Evolutionary conservation across 768 basidiomycete species (phyloP).

Genomic region (Tricholoma saponaceum): DNA sequence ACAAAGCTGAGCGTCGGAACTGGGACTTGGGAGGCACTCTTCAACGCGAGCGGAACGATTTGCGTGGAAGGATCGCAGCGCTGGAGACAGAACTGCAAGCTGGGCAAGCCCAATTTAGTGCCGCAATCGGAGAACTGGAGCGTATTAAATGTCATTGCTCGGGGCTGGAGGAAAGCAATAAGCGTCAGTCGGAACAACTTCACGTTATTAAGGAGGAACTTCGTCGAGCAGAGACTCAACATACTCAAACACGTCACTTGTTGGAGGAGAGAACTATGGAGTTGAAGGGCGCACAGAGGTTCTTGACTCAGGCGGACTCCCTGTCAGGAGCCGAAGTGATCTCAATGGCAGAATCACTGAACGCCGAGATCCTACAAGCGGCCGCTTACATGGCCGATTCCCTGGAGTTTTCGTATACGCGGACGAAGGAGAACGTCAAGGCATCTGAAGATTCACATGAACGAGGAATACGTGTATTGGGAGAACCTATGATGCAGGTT

Average conservation of each 20-base stretch:
- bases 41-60: neutral
- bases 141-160: neutral
- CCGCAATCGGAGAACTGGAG: neutral
- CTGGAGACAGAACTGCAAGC: neutral
- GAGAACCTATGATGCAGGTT: conserved; percentile 5
- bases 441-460: neutral
- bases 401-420: neutral
- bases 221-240: conserved; percentile 14
- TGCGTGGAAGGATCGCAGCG: neutral
- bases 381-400: conserved; percentile 17
- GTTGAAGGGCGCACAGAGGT: conserved; percentile 37
- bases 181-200: neutral
- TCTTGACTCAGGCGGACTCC: conserved; percentile 38
- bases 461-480: conserved; percentile 6
- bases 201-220: conserved; percentile 8
- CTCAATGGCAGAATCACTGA: conserved; percentile 15
- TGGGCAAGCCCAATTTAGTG: neutral
- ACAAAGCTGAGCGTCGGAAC: neutral
- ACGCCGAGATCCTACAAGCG: conserved; percentile 17
- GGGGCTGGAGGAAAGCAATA: neutral
- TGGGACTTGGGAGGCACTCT: conserved; percentile 4
- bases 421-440: neutral
- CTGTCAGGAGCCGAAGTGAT: conserved; percentile 41
- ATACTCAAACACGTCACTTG: conserved; percentile 13
- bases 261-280: conserved; percentile 32